Base-by-base conservation (phyloP, 192 early-diverging fungal genomes). In the Lobosporangium transversale region DNA sequence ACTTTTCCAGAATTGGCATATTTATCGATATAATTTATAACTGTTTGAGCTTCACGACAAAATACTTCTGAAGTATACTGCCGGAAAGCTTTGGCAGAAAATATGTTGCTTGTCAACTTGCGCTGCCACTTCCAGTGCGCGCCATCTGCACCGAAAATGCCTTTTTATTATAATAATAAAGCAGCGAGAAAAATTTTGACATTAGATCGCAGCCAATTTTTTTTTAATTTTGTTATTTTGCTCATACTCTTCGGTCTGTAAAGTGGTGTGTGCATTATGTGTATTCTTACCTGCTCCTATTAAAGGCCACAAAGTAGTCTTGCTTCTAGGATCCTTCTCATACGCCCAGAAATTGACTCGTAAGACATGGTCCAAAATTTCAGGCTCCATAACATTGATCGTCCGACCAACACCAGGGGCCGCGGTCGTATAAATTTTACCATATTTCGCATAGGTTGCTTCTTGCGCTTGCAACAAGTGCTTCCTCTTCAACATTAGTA, bases 101-200 rank as follows among this genome's bases (percentile, higher is more conserved):
- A 71, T 53, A 71, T 71, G 33, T 71, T 27, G 21, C 69, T 71
- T 6, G 69, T 61, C 18, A 56, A n/a, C 37, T 71, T 62, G 10
- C 69, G 44, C 27, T 71, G 69, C 69, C 69, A 71, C 21, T 63
- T 71, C 69, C 69, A 71, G 23, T 71, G 69, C 69, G 62, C 60
- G n/a, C 69, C 69, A 43, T 71, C 69, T 6, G 61, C 69, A 18
- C 60, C 36, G 43, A 71, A 71, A 33, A 71, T 71, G 9, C 69
- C 69, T 71, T 50, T 30, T 50, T 7, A 17, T 14, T 21, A 23
- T 32, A 6, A 21, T 48, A 42, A 47, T 36, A 26, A 2, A 20
- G 47, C 23, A 17, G 31, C n/a, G 21, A 40, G 23, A 11, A 56
- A 23, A 2, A 18, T 42, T 2, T 7, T 24, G 2, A 15, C 6